Percentiles rank a stretch among this genome's conserved stretches.
Evolutionary conservation across 2,329 filamentous ascomycete species (phyloP).

Genomic region (Dothideomycetidae sp.): DNA sequence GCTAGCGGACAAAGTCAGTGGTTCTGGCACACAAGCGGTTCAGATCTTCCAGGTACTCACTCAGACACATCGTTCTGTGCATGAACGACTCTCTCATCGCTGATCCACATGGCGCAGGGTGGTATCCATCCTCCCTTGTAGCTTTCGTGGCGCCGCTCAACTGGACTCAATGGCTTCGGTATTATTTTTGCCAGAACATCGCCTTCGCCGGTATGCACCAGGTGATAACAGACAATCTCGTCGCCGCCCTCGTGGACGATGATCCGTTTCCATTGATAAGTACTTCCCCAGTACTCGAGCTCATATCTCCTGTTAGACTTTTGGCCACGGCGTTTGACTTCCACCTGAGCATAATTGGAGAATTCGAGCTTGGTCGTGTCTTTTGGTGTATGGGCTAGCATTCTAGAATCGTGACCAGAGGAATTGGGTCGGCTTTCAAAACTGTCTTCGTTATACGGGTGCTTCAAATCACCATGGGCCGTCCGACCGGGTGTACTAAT

Average conservation of each 20-base stretch:
- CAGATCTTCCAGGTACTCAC: slow-evolving; percentile 45
- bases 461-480: slow-evolving; percentile 43
- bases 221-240: slow-evolving; percentile 60
- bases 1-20: slow-evolving; percentile 33
- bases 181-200: slow-evolving; percentile 69
- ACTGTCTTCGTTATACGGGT: slow-evolving; percentile 27
- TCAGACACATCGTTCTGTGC: slow-evolving; percentile 71
- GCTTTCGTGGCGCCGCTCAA: slow-evolving; percentile 57
- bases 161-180: slow-evolving; percentile 58
- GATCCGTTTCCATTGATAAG: slow-evolving; percentile 71
- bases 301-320: slow-evolving; percentile 64
- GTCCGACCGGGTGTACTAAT: slow-evolving; percentile 36
- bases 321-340: slow-evolving; percentile 56
- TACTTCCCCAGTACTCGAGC: slow-evolving; percentile 85
- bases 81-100: slow-evolving; percentile 53
- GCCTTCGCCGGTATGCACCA: slow-evolving; percentile 52
- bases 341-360: slow-evolving; percentile 89
- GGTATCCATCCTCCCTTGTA: slow-evolving; percentile 78
- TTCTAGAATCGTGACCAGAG: slow-evolving; percentile 22
- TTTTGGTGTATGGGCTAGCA: slow-evolving; percentile 39
- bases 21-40: slow-evolving; percentile 12
- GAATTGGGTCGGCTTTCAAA: slow-evolving; percentile 21
- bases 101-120: slow-evolving; percentile 83
- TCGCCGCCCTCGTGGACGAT: slow-evolving; percentile 50
- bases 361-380: slow-evolving; percentile 86